phyloP scores from a whole-genome alignment of 2,329 filamentous ascomycete species.

The Colletotrichum zoysiae region DNA sequence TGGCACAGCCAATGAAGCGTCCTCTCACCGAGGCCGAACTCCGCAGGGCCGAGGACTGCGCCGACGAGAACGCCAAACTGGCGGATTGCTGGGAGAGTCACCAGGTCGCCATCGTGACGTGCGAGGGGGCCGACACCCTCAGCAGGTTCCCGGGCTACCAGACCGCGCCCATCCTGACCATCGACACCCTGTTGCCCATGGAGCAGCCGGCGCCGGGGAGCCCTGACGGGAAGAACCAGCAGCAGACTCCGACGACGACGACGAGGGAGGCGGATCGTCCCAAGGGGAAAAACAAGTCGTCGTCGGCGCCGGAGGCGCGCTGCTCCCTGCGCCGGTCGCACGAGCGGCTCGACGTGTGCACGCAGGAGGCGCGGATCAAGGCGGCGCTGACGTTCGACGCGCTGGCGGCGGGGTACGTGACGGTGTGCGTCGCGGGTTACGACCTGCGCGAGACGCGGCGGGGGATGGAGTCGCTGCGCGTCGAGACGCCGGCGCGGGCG shows the following conservation, averaged over 20 bases:
- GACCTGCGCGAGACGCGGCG: slow-evolving; percentile 14
- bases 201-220: not conserved
- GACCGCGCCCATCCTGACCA: not conserved
- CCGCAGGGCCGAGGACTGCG: slow-evolving; percentile 15
- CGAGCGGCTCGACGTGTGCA: not conserved
- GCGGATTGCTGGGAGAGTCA: slow-evolving; percentile 13
- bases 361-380: not conserved
- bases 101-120: not conserved
- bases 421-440: slow-evolving; percentile 15
- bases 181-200: not conserved
- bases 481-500: not conserved
- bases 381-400: not conserved
- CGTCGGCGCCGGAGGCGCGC: not conserved
- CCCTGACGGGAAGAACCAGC: not conserved
- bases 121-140: not conserved
- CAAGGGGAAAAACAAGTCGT: not conserved
- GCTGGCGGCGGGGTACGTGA: not conserved
- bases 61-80: slow-evolving; percentile 17
- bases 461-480: not conserved
- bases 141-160: not conserved
- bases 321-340: not conserved
- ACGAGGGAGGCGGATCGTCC: not conserved
- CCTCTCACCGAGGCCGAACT: slow-evolving; percentile 12
- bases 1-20: not conserved
- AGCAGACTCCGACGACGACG: not conserved